phyloP scores from a whole-genome alignment of 2,329 filamentous ascomycete species.

The Claviceps paspali region DNA sequence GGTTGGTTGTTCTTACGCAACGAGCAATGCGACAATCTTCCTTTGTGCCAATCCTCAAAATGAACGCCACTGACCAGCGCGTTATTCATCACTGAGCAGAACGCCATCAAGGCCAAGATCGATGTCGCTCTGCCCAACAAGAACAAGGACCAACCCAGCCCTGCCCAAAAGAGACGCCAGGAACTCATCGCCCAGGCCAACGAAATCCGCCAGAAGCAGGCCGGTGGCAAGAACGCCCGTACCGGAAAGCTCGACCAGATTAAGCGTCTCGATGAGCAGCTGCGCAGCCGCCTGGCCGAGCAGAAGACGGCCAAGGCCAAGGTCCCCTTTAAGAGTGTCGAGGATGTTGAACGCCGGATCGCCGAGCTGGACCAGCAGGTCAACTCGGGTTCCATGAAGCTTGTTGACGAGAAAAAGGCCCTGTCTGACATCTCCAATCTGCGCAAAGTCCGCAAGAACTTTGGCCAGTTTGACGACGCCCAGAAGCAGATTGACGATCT shows the following conservation, averaged over 20 bases:
- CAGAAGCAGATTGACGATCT: constrained; percentile 84
- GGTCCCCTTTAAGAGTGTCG: constrained; percentile 70
- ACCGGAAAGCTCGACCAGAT: constrained; percentile 72
- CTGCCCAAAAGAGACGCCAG: constrained; percentile 66
- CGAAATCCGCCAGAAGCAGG: constrained; percentile 76
- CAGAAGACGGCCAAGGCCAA: constrained; percentile 75
- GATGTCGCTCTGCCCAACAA: constrained; percentile 63
- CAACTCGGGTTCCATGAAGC: constrained; percentile 77
- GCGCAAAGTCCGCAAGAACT: constrained; percentile 82
- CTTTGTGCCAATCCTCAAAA: too few relatives aligned
- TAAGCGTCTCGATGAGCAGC: constrained; percentile 77
- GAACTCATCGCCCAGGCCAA: constrained; percentile 72
- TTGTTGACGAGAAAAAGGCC: constrained; percentile 95
- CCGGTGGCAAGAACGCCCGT: constrained; percentile 70
- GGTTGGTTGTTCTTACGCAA: too few relatives aligned
- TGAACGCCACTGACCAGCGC: constrained; percentile 6
- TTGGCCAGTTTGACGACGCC: constrained; percentile 65
- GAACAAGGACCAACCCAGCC: constrained; percentile 64
- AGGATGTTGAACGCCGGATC: constrained; percentile 79
- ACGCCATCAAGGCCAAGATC: constrained; percentile 75
- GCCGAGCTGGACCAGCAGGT: constrained; percentile 69
- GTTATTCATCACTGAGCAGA: constrained; percentile 35
- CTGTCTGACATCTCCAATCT: constrained; percentile 68
- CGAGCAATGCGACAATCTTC: too few relatives aligned
- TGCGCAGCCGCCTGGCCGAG: constrained; percentile 72